Conservation (phyloP, 1,284 basidiomycete species). For the Cryptococcus sp. region DNA sequence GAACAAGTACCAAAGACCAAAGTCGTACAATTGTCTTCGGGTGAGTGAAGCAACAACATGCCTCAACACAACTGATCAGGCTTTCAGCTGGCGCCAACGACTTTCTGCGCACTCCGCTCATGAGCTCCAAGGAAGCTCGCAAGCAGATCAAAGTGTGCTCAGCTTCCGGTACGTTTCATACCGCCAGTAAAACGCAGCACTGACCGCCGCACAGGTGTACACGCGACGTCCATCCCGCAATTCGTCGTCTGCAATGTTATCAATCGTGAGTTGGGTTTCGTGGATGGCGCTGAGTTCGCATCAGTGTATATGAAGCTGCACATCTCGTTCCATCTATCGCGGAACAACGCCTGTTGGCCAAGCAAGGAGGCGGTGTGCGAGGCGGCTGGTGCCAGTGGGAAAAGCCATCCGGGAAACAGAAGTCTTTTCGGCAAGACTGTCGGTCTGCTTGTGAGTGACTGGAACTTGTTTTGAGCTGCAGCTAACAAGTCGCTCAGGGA, state of each 20-base stretch:
- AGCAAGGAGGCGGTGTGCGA: conserved; percentile 5
- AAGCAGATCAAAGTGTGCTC: conserved; percentile 38
- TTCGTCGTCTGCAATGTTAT: conserved; percentile 40
- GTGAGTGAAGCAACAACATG: conserved; percentile 14
- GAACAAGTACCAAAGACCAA: conserved; percentile 23
- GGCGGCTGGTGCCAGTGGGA: conserved; percentile 5
- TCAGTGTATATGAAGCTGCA: conserved; percentile 40
- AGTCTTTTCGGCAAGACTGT: conserved; percentile 24
- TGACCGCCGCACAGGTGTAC: conserved; percentile 33
- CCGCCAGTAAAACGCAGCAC: conserved; percentile 7
- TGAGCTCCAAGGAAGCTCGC: conserved; percentile 22
- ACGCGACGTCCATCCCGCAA: conserved; percentile 41
- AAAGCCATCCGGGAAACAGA: conserved; percentile 15
- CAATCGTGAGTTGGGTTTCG: conserved; percentile 17
- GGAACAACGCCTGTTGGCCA: conserved; percentile 20
- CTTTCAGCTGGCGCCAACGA: conserved; percentile 36
- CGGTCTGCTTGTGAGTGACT: conserved; percentile 23
- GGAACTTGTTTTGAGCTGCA: no score
- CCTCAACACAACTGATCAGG: not conserved
- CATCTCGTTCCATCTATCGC: conserved; percentile 28
- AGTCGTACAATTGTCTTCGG: conserved; percentile 39
- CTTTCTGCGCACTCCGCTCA: conserved; percentile 23
- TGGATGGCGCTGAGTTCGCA: not conserved
- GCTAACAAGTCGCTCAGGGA: conserved; percentile 14
- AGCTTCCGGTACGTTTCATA: conserved; percentile 25